A percentile compares a stretch with the other conserved stretches of the same genome.
These are phyloP conservation scores for Skeletonema menzelii DNA, from an alignment of 108 stramenopile genomes.

Conservation along the genomic window DNA sequence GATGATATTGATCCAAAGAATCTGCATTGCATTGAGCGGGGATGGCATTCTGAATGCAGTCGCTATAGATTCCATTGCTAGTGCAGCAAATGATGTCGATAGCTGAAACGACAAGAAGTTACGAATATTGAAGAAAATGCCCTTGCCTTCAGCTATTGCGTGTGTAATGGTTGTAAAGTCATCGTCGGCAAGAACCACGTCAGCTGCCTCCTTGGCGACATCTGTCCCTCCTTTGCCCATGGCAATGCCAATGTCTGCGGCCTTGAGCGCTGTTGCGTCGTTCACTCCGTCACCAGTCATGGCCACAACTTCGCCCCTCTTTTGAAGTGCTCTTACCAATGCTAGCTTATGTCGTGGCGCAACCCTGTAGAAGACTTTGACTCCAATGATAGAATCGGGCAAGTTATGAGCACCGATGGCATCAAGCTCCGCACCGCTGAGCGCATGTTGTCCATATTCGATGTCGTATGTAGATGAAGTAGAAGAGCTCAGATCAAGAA, in stretches of 20 bases:
- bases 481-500: conserved; percentile 15
- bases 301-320: conserved; percentile 91
- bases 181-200: conserved; percentile 93
- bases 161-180: conserved; percentile 89
- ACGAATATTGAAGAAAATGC: conserved; percentile 99
- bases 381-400: conserved; percentile 65
- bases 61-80: conserved; percentile 89
- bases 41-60: conserved; percentile 84
- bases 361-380: conserved; percentile 94
- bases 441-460: conserved; percentile 44
- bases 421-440: conserved; percentile 83
- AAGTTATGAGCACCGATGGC: conserved; percentile 68
- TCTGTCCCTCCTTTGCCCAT: conserved; percentile 97
- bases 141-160: conserved; percentile 95
- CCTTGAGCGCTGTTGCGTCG: conserved; percentile 95
- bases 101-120: conserved; percentile 97
- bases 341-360: conserved; percentile 94
- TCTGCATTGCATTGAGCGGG: conserved; percentile 98
- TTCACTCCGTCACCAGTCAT: conserved; percentile 99
- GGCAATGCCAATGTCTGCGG: conserved; percentile 97
- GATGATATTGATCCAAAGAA: conserved; percentile 98
- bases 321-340: conserved; percentile 92
- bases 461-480: conserved; percentile 34
- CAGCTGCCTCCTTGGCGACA: conserved; percentile 98
- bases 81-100: conserved; percentile 93